Conservation (phyloP, 192 early-diverging fungal species). For the Coemansia sp. region DNA sequence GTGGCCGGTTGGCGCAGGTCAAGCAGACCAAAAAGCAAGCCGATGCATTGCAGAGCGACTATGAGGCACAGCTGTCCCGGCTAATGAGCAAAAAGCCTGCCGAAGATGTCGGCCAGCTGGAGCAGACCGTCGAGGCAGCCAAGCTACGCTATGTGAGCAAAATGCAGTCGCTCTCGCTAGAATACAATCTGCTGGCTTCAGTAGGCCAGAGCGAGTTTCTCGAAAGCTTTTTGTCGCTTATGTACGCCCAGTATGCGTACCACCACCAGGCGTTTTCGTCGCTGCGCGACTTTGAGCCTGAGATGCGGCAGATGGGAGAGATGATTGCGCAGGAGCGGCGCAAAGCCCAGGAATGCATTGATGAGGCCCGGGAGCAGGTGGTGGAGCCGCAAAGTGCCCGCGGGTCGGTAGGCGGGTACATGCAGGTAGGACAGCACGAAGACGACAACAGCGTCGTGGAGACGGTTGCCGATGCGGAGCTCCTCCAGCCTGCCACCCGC, state of each 20-base stretch:
- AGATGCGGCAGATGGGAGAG: constrained; percentile 67
- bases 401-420: constrained; percentile 17
- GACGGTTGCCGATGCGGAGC: constrained; percentile 5
- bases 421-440: constrained; percentile 45
- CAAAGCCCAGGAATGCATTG: constrained; percentile 12
- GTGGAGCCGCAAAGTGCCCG: constrained; percentile 8
- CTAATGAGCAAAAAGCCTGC: constrained; percentile 28
- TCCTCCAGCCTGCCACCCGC: constrained; percentile 2
- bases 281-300: constrained; percentile 75
- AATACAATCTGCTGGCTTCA: constrained; percentile 70
- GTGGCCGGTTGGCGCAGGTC: constrained; percentile 51
- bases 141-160: constrained; percentile 60
- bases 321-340: constrained; percentile 21
- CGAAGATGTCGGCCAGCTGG: constrained; percentile 32
- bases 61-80: constrained; percentile 35
- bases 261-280: constrained; percentile 81
- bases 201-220: constrained; percentile 72
- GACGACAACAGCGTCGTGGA: constrained; percentile 14
- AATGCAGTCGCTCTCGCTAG: constrained; percentile 64
- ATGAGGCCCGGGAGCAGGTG: constrained; percentile 15
- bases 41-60: constrained; percentile 37
- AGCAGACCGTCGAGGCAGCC: constrained; percentile 58
- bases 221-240: constrained; percentile 57
- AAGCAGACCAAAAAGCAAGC: constrained; percentile 10
- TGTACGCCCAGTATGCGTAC: constrained; percentile 81